phyloP scores from a whole-genome alignment of 441 rosid species.

The Melianthus villosus region DNA sequence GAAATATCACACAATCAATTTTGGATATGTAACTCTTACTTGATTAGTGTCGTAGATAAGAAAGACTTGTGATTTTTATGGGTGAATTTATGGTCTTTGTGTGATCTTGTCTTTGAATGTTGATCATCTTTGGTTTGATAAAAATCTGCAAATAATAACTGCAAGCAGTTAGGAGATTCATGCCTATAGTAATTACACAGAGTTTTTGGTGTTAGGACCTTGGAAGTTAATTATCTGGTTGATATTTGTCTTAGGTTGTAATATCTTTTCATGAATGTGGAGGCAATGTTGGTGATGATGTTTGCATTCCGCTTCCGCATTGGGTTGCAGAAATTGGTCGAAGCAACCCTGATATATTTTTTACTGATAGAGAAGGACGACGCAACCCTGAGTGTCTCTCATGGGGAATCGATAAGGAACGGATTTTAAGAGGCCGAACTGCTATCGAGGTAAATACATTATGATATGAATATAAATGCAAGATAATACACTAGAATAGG shows the following conservation, averaged over 20 bases:
- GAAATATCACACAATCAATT: too few species aligned
- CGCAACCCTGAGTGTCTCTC: slow-evolving; percentile 92
- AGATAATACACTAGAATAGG: too few species aligned
- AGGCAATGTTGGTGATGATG: slow-evolving; percentile 97
- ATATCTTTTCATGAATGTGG: slow-evolving; percentile 99
- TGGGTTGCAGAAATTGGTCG: slow-evolving; percentile 97
- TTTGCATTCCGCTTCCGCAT: slow-evolving; percentile 87
- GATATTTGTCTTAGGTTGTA: slow-evolving; percentile 48
- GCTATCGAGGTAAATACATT: slow-evolving; percentile 71
- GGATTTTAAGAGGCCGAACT: slow-evolving; percentile 80
- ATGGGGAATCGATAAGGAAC: slow-evolving; percentile 89
- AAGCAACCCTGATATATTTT: slow-evolving; percentile 79
- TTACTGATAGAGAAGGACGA: slow-evolving; percentile 94
- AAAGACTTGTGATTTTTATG: too few species aligned
- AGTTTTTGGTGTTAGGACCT: too few species aligned
- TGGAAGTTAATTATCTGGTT: slow-evolving; percentile 8
- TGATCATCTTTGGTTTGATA: too few species aligned
- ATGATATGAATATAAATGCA: slow-evolving; percentile 1
- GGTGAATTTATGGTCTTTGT: too few species aligned
- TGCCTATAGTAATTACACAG: too few species aligned
- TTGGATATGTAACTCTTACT: too few species aligned
- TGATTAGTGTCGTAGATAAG: too few species aligned
- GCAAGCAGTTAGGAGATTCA: too few species aligned
- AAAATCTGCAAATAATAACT: too few species aligned
- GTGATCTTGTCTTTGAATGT: too few species aligned